Evolutionary conservation across 805 yeast species (phyloP), one percentile per base, ranked within the genome.

Genomic region (Kuraishia floccosa): DNA sequence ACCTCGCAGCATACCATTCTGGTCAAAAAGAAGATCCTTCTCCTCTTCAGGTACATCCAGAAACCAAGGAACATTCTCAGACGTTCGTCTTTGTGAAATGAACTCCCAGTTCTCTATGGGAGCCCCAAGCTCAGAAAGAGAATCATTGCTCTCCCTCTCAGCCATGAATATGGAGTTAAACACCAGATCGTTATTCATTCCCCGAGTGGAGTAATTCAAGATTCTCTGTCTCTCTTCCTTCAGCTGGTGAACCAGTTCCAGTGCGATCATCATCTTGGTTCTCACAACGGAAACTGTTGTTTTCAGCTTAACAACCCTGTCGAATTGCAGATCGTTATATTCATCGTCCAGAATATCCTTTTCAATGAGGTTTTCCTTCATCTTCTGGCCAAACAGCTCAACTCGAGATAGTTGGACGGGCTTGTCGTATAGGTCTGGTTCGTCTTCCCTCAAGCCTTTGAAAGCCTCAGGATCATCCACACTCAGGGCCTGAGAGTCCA

Each of bases 401-500:
- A 63, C 58, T 2, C 65, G 64, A 10, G 53, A 41, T 30, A 52
- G 52, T 38, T 60, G 42, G 2, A 52, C 47, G 8, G 58, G 58
- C 17, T 62, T 51, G 33, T 62, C 56, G 30, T 60, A 60, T 23
- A 58, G 58, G 29, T 56, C 39, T 24, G 63, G 53, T 24, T 76
- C 63, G 24, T 76, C 82, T 19, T 74, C 76, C 35, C 64, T 65
- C 54, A 79, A 60, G 0, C 79, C 70, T 30, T 64, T 62, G 51
- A 82, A 82, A 2, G 76, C 77, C 35, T 79, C 85, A 1, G 91
- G 85, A 46, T 82, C 93, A 18, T 66, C 71, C 8, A 81, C 52
- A 0, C 91, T 78, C 8, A 82, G 53, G 9, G 73, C 61, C 46
- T 83, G 94, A 0, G 81, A 65, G 28, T 76, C 72, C 65, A 82